Evolutionary conservation across 2,329 filamentous ascomycete genomes (phyloP).

Genomic region (Cladosporium sp.): DNA sequence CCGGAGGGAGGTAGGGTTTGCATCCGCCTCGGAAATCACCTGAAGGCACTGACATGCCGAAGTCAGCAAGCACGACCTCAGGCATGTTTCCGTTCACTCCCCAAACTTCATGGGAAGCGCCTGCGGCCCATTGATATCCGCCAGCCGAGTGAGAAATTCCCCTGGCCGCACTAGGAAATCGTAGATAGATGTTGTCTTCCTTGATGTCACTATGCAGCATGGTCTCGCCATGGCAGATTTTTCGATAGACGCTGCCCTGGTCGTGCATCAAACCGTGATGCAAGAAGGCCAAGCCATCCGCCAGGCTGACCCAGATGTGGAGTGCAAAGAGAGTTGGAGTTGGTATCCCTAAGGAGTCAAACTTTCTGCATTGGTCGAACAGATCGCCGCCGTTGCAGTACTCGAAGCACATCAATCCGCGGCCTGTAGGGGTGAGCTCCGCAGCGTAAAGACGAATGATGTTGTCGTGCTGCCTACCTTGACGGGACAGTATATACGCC

Average conservation of each 20-base stretch:
- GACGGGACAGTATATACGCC: neutral
- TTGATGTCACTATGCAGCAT: slow-evolving; percentile 1
- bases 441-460: neutral
- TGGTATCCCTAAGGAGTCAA: neutral
- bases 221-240: neutral
- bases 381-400: slow-evolving; percentile 1
- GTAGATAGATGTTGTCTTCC: neutral
- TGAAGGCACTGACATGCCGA: neutral
- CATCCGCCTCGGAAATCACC: neutral
- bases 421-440: neutral
- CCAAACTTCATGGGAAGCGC: too few relatives aligned
- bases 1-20: neutral
- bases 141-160: too few relatives aligned
- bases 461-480: neutral
- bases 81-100: neutral
- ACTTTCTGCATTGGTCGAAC: neutral
- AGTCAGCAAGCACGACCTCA: slow-evolving; percentile 1
- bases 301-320: neutral
- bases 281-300: slow-evolving; percentile 1
- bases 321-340: neutral
- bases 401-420: slow-evolving; percentile 1
- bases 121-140: too few relatives aligned
- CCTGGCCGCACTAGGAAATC: neutral
- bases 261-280: neutral
- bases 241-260: neutral